Base-by-base conservation (phyloP, 371 early-diverging fungal genomes). In the Zancudomyces culisetae region DNA sequence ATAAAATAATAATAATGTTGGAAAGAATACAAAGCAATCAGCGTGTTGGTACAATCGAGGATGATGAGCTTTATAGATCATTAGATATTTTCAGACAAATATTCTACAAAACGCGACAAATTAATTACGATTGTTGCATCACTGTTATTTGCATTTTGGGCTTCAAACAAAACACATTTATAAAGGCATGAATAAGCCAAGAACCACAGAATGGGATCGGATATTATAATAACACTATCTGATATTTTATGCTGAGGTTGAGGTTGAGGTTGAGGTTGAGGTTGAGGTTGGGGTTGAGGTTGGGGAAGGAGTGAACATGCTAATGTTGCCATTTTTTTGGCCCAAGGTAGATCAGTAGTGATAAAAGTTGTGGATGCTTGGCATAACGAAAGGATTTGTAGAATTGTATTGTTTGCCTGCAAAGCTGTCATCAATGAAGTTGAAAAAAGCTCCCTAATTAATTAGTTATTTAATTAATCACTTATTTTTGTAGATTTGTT, bases 291-390 rank as follows among this genome's bases (percentile, higher is more conserved):
- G n/a, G n/a, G n/a, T n/a, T n/a, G n/a, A n/a, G n/a, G n/a, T n/a
- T n/a, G n/a, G n/a, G n/a, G n/a, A 45, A 24, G 13, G 3, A 52
- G n/a, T 26, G 20, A 27, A 3, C 12, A 19, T 8, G 53, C 48
- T 10, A 42, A 22, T n/a, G 12, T 52, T 2, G 53, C 53, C 53
- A 52, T 52, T 8, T 15, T 42, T 42, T 52, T 41, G 22, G 53
- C 45, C 43, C 41, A 18, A 18, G 3, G 2, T 3, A 18, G n/a
- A 30, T 42, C 29, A 4, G 53, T 52, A 10, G 42, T 39, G 8
- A 29, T 29, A 29, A 41, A 52, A 12, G 41, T 22, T 3, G 2
- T 2, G 23, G 27, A 27, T 8, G 27, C 21, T 8, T 26, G 8
- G 2, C 3, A 27, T 6, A 52, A 30, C 2, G 42, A 3, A 3